Evolutionary conservation across 495 filamentous ascomycete genomes (phyloP).

Genomic region (Elasticomyces elasticus): DNA sequence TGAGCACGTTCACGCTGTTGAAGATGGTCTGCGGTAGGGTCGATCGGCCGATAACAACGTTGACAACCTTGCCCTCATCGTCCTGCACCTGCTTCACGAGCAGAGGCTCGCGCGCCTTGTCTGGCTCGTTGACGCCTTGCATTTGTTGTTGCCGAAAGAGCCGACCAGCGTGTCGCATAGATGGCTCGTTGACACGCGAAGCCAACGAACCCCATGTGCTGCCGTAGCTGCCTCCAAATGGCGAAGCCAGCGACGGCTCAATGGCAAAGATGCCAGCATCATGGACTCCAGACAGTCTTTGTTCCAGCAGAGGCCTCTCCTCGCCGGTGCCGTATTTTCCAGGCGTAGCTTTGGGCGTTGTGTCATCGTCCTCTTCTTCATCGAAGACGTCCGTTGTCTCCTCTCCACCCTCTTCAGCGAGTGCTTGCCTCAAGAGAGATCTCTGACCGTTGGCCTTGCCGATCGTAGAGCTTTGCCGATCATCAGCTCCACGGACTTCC

Average conservation of each 20-base stretch:
- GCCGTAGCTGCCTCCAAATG: slow-evolving; percentile 60
- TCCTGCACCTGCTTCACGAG: slow-evolving; percentile 75
- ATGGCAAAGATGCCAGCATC: slow-evolving; percentile 48
- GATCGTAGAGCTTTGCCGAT: slow-evolving; percentile 32
- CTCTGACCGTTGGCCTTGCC: slow-evolving; percentile 31
- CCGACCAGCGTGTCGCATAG: slow-evolving; percentile 60
- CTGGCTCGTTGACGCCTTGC: slow-evolving; percentile 34
- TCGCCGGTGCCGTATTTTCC: slow-evolving; percentile 4
- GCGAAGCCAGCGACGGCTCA: slow-evolving; percentile 54
- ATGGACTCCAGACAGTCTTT: slow-evolving; percentile 7
- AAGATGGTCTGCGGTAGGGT: slow-evolving; percentile 93
- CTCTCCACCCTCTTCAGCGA: slow-evolving; percentile 29
- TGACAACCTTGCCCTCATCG: slow-evolving; percentile 74
- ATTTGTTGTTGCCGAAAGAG: slow-evolving; percentile 63
- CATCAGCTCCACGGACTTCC: slow-evolving; percentile 43
- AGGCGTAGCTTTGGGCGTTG: slow-evolving; percentile 4
- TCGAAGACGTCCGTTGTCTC: slow-evolving; percentile 22
- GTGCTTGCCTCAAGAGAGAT: slow-evolving; percentile 40
- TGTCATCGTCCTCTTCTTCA: slow-evolving; percentile 24
- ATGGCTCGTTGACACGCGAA: slow-evolving; percentile 55
- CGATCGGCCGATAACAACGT: slow-evolving; percentile 78
- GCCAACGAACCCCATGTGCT: slow-evolving; percentile 69
- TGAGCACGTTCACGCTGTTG: slow-evolving; percentile 91
- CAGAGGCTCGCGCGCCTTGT: slow-evolving; percentile 66
- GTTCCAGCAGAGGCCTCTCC: slow-evolving; percentile 7